Evolutionary conservation across 2,329 filamentous ascomycete genomes (phyloP).

Genomic region (Penicillium sp.): DNA sequence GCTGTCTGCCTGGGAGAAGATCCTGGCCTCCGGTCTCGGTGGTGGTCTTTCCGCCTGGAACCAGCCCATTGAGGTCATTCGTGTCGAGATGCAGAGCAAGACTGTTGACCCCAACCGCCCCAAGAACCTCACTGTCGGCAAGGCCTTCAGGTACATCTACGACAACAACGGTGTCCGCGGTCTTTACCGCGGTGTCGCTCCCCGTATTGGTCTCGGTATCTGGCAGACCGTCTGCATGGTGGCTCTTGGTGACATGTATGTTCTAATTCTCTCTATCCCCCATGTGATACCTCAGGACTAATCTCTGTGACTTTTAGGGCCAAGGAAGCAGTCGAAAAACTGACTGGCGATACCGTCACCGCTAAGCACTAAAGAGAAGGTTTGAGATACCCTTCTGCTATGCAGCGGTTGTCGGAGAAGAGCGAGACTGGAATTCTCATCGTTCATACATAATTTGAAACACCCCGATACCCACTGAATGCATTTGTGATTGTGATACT

Average conservation of each 20-base stretch:
- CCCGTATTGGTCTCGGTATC: slow-evolving; percentile 90
- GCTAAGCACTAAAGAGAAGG: slow-evolving; percentile 61
- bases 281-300: slow-evolving; percentile 33
- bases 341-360: slow-evolving; percentile 64
- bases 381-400: slow-evolving; percentile 42
- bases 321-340: slow-evolving; percentile 65
- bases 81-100: slow-evolving; percentile 99
- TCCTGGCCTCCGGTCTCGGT: slow-evolving; percentile 80
- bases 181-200: slow-evolving; percentile 92
- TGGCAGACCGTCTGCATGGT: slow-evolving; percentile 99
- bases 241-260: slow-evolving; percentile 94
- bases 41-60: slow-evolving; percentile 98
- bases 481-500: slow-evolving; percentile 8
- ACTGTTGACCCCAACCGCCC: slow-evolving; percentile 95
- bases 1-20: slow-evolving; percentile 80
- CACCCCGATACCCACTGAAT: slow-evolving; percentile 15
- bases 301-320: slow-evolving; percentile 49
- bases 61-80: slow-evolving; percentile 99
- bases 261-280: slow-evolving; percentile 28
- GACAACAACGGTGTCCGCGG: slow-evolving; percentile 82
- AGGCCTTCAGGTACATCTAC: slow-evolving; percentile 83
- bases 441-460: slow-evolving; percentile 6
- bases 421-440: background rate
- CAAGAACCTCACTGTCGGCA: slow-evolving; percentile 97
- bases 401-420: slow-evolving; percentile 19